phyloP scores from a whole-genome alignment of 2,329 filamentous ascomycete genomes.

The Fusarium sp. region DNA sequence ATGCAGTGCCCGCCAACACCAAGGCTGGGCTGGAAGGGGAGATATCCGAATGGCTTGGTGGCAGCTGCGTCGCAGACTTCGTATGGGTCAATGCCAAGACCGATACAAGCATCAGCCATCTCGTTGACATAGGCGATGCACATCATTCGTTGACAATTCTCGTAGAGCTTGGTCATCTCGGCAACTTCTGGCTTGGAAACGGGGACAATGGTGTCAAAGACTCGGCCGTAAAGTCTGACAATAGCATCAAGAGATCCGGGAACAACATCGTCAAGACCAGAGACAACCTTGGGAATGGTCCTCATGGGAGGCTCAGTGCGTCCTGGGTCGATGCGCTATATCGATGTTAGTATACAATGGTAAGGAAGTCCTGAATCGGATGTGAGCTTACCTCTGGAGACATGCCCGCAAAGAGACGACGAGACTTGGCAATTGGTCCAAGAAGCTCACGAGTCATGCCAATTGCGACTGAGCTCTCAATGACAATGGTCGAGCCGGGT shows the following conservation, averaged over 20 bases:
- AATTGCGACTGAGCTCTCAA: constrained; percentile 65
- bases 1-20: constrained; percentile 69
- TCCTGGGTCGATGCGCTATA: constrained; percentile 63
- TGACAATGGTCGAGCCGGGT: constrained; percentile 59
- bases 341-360: constrained; percentile 1
- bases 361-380: fast-evolving
- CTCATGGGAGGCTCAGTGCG: constrained; percentile 53
- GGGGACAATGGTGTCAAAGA: constrained; percentile 59
- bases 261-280: constrained; percentile 61
- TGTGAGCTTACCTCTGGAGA: constrained; percentile 52
- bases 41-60: constrained; percentile 65
- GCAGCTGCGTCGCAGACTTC: constrained; percentile 61
- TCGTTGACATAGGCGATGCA: constrained; percentile 66
- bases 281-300: constrained; percentile 66
- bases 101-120: constrained; percentile 63
- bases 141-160: constrained; percentile 67
- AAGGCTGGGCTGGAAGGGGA: constrained; percentile 58
- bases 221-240: constrained; percentile 54
- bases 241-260: constrained; percentile 59
- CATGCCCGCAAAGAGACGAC: constrained; percentile 61
- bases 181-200: constrained; percentile 65
- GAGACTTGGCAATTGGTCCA: constrained; percentile 54
- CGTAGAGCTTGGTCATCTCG: constrained; percentile 68
- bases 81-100: constrained; percentile 59
- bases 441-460: constrained; percentile 66